Evolutionary conservation across 2,329 filamentous ascomycete species (phyloP).

Genomic region (Diaporthe velutina): DNA sequence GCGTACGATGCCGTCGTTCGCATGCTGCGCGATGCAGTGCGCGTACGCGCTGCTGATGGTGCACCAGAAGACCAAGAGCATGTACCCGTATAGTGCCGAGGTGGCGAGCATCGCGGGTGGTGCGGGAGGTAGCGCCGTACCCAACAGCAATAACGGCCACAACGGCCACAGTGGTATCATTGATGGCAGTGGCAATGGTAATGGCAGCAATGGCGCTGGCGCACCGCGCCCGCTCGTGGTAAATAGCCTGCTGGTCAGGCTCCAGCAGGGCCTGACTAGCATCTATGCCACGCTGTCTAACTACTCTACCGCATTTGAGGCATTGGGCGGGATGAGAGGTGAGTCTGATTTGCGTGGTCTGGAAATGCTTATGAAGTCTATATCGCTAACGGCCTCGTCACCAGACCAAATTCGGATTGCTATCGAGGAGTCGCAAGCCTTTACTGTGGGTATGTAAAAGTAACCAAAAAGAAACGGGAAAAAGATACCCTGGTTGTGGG

Average conservation of each 20-base stretch:
- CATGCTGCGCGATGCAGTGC: slow-evolving; percentile 61
- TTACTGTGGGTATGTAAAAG: slow-evolving; percentile 28
- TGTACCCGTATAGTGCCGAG: slow-evolving; percentile 48
- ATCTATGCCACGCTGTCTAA: slow-evolving; percentile 57
- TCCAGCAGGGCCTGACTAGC: slow-evolving; percentile 57
- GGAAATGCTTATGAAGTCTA: too few relatives aligned
- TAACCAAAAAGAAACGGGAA: background rate
- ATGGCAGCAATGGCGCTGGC: background rate
- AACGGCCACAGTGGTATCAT: background rate
- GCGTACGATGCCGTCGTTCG: slow-evolving; percentile 60
- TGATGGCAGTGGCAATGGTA: background rate
- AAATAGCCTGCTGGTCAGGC: slow-evolving; percentile 53
- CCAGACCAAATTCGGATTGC: slow-evolving; percentile 46
- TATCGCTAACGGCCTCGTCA: background rate
- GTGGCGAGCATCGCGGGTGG: slow-evolving; percentile 45
- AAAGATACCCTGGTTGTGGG: background rate
- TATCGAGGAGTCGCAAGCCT: slow-evolving; percentile 43
- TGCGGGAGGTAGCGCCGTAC: background rate
- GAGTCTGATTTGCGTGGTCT: slow-evolving; percentile 34
- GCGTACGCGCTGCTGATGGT: slow-evolving; percentile 59
- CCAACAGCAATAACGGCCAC: slow-evolving; percentile 12
- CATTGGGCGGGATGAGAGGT: slow-evolving; percentile 61
- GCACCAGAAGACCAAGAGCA: slow-evolving; percentile 54
- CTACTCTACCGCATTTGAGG: slow-evolving; percentile 59
- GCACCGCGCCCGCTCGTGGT: slow-evolving; percentile 39